These are phyloP conservation scores for Akanthomyces uredinophilus DNA, from an alignment of 2,329 filamentous ascomycete genomes.

Conservation along the genomic window DNA sequence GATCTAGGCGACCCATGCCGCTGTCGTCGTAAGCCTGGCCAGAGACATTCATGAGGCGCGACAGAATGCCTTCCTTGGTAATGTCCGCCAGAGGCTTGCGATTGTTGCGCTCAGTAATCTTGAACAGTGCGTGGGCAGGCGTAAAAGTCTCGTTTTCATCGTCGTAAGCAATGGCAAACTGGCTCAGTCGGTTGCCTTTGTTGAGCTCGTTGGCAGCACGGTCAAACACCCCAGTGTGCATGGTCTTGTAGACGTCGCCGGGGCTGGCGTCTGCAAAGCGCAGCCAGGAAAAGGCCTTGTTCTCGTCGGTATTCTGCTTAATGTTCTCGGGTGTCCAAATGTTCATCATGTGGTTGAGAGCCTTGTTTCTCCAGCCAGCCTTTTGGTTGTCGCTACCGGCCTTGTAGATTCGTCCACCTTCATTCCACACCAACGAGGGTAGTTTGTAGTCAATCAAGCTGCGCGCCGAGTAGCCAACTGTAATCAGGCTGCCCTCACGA, in stretches of 20 bases:
- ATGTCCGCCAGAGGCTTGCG: constrained; percentile 63
- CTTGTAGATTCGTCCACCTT: constrained; percentile 70
- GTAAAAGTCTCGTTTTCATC: constrained; percentile 58
- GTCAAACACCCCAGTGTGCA: constrained; percentile 66
- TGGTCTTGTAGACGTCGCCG: constrained; percentile 64
- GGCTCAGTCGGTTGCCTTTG: constrained; percentile 55
- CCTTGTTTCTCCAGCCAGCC: constrained; percentile 76
- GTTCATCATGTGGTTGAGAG: constrained; percentile 77
- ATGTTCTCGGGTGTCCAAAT: constrained; percentile 83
- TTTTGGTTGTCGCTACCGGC: constrained; percentile 66
- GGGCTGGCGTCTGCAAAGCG: constrained; percentile 77
- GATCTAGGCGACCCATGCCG: constrained; percentile 73
- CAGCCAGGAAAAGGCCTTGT: constrained; percentile 79
- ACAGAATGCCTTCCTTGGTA: constrained; percentile 66
- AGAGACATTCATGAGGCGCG: constrained; percentile 74
- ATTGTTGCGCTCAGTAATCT: constrained; percentile 67
- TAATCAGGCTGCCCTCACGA: constrained; percentile 74
- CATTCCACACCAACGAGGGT: constrained; percentile 76
- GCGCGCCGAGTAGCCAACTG: constrained; percentile 81
- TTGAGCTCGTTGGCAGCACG: constrained; percentile 60
- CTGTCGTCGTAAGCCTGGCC: constrained; percentile 58
- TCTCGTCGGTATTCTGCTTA: constrained; percentile 53
- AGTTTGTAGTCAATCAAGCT: constrained; percentile 81
- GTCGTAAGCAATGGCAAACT: constrained; percentile 66
- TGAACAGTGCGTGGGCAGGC: constrained; percentile 73